Conservation (phyloP, 1,139 yeast genomes). For the Blastobotrys illinoisensis region DNA sequence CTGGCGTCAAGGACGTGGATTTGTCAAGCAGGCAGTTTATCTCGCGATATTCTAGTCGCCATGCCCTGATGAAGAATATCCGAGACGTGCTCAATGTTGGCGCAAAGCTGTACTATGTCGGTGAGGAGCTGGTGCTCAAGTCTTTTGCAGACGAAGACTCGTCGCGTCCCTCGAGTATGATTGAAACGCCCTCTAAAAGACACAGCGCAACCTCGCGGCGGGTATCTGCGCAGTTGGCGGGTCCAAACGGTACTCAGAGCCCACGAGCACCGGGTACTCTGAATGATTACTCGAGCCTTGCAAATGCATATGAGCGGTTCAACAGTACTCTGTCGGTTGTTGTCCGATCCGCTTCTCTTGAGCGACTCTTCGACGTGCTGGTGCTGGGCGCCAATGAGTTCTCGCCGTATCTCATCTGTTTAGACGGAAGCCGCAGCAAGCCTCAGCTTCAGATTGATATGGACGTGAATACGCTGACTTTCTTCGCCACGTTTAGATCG, state of each 20-base stretch:
- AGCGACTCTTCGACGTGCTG: conserved; percentile 54
- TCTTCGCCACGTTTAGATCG: conserved; percentile 60
- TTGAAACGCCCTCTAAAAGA: conserved; percentile 43
- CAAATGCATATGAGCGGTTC: conserved; percentile 12
- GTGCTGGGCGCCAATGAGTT: conserved; percentile 51
- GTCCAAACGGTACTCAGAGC: conserved; percentile 6
- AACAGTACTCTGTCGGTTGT: conserved; percentile 34
- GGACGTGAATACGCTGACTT: conserved; percentile 54
- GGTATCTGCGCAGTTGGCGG: conserved; percentile 27
- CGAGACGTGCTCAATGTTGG: conserved; percentile 58
- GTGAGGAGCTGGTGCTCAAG: conserved; percentile 52
- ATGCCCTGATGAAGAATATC: conserved; percentile 46
- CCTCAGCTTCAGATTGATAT: conserved; percentile 48
- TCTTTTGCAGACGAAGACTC: conserved; percentile 37
- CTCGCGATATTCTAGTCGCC: conserved; percentile 37
- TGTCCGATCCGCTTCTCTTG: conserved; percentile 56
- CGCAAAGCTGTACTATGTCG: conserved; percentile 47
- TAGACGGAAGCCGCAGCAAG: conserved; percentile 12
- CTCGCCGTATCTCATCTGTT: conserved; percentile 30
- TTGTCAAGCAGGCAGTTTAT: conserved; percentile 33
- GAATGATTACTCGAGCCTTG: conserved; percentile 13
- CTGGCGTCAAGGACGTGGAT: conserved; percentile 37
- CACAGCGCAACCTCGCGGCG: conserved; percentile 34
- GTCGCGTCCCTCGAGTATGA: conserved; percentile 44
- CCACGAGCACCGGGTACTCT: conserved; percentile 11